phyloP scores from a whole-genome alignment of 1,284 basidiomycete species.

The Cronartium quercuum region DNA sequence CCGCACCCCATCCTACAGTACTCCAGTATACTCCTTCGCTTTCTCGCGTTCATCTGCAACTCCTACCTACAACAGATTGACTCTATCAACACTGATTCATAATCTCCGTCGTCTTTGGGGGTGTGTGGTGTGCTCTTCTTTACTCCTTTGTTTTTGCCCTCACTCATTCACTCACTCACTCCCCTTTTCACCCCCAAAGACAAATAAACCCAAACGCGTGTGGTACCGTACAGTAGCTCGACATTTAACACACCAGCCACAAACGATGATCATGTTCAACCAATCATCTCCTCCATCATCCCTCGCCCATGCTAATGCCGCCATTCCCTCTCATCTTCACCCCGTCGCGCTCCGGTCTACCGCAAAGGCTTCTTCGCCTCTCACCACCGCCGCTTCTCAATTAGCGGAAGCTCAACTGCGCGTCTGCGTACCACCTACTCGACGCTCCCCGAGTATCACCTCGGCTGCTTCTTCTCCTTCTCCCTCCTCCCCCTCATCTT shows the following conservation, averaged over 20 bases:
- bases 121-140: too few species aligned
- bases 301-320: conserved; percentile 18
- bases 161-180: too few species aligned
- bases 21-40: too few species aligned
- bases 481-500: not conserved
- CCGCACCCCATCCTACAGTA: too few species aligned
- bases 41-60: too few species aligned
- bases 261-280: not conserved
- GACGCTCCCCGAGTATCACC: not conserved
- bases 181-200: not conserved
- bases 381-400: conserved; percentile 8
- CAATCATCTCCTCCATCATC: too few species aligned
- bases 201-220: not conserved
- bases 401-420: conserved; percentile 16
- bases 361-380: conserved; percentile 6
- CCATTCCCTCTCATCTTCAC: conserved; percentile 30
- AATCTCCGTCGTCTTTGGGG: too few species aligned
- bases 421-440: not conserved
- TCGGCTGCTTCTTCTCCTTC: not conserved
- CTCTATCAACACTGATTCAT: too few species aligned
- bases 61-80: too few species aligned
- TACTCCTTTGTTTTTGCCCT: too few species aligned
- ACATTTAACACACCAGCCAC: not conserved
- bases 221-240: too few species aligned
- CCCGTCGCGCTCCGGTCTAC: conserved; percentile 29